These are phyloP conservation scores for Fusarium verticillioides DNA, from an alignment of 2,329 filamentous ascomycete genomes.

Conservation along the genomic window DNA sequence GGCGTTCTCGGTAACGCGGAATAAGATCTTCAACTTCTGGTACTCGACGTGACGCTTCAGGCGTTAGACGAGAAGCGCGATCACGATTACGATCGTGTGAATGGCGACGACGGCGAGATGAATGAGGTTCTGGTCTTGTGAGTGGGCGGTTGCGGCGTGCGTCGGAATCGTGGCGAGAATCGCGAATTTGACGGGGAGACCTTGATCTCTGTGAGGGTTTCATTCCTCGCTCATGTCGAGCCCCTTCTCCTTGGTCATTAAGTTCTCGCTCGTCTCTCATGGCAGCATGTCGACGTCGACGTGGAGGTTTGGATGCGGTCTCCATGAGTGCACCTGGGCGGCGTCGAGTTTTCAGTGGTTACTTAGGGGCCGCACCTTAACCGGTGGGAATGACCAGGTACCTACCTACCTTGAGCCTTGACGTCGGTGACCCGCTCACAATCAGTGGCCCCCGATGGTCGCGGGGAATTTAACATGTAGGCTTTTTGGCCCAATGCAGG, in stretches of 20 bases:
- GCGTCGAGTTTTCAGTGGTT: slow-evolving; percentile 54
- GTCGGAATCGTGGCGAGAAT: slow-evolving; percentile 46
- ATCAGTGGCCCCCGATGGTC: slow-evolving; percentile 31
- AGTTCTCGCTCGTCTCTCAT: slow-evolving; percentile 54
- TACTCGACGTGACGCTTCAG: slow-evolving; percentile 43
- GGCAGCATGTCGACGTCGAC: slow-evolving; percentile 54
- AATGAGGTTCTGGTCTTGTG: slow-evolving; percentile 46
- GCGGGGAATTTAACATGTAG: slow-evolving; percentile 27
- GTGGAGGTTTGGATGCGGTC: slow-evolving; percentile 48
- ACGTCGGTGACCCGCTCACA: slow-evolving; percentile 27
- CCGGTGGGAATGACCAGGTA: slow-evolving; percentile 45
- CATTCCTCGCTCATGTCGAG: slow-evolving; percentile 50
- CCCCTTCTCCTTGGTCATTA: slow-evolving; percentile 52
- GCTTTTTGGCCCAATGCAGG: slow-evolving; percentile 19
- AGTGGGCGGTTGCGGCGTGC: slow-evolving; percentile 49
- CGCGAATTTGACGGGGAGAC: slow-evolving; percentile 46
- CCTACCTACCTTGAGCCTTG: slow-evolving; percentile 1
- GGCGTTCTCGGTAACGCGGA: slow-evolving; percentile 51
- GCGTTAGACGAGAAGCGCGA: slow-evolving; percentile 41
- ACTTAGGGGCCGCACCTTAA: slow-evolving; percentile 47
- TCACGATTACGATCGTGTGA: slow-evolving; percentile 54
- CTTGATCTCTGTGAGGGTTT: slow-evolving; percentile 47
- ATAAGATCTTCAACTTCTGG: slow-evolving; percentile 52
- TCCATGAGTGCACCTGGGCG: slow-evolving; percentile 45
- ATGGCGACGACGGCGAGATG: slow-evolving; percentile 52